Percentiles rank a stretch among this genome's conserved stretches.
Conservation (phyloP, 768 basidiomycete genomes). For the Mycena haematopus region DNA sequence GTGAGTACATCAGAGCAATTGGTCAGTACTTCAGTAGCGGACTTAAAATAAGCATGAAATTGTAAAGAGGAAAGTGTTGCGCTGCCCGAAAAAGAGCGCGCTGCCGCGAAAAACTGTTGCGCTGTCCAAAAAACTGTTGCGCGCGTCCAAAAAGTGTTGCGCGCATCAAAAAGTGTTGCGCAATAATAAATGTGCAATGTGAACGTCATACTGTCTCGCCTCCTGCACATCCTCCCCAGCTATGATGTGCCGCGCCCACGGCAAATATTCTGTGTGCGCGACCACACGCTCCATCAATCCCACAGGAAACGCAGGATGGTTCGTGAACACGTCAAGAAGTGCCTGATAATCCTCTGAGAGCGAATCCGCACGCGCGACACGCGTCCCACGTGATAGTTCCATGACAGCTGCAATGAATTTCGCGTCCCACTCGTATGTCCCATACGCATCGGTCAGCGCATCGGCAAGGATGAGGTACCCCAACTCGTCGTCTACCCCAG, state of each 20-base stretch:
- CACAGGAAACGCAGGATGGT: slow-evolving; percentile 49
- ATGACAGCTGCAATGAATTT: slow-evolving; percentile 56
- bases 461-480: slow-evolving; percentile 51
- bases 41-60: no score
- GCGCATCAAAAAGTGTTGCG: no score
- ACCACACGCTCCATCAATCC: slow-evolving; percentile 51
- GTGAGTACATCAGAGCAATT: no score
- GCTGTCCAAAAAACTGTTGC: no score
- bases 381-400: slow-evolving; percentile 54
- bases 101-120: no score
- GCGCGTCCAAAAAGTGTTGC: no score
- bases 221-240: slow-evolving; percentile 65
- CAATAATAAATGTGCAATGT: no score
- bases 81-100: no score
- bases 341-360: slow-evolving; percentile 46
- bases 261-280: slow-evolving; percentile 72
- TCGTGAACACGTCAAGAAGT: slow-evolving; percentile 54
- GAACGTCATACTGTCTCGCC: no score
- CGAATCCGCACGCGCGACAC: slow-evolving; percentile 38
- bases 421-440: slow-evolving; percentile 50
- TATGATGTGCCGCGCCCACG: slow-evolving; percentile 71
- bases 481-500: slow-evolving; percentile 60
- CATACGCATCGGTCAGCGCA: slow-evolving; percentile 38
- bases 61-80: no score
- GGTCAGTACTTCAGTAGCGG: no score